Conservation (phyloP, 371 early-diverging fungal genomes). For the Amoeboradix gromovi region DNA sequence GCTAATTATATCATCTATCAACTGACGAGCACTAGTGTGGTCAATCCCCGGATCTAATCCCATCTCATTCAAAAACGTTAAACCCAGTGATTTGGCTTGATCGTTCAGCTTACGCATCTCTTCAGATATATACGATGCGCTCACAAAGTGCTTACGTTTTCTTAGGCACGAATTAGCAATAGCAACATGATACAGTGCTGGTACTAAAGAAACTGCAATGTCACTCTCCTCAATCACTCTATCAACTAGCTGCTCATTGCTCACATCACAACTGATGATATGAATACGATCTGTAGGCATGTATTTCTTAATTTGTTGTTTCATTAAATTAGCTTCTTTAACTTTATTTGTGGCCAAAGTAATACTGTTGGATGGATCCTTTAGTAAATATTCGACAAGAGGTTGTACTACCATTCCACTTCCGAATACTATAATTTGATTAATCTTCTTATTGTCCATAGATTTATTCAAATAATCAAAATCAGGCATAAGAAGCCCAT, state of each 20-base stretch:
- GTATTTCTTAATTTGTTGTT: background rate
- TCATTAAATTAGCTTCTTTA: conserved; percentile 1
- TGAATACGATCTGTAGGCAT: conserved; percentile 1
- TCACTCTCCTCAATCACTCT: conserved; percentile 23
- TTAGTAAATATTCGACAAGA: conserved; percentile 8
- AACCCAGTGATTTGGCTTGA: conserved; percentile 44
- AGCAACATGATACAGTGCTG: conserved; percentile 44
- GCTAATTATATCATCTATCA: conserved; percentile 54
- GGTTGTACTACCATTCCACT: conserved; percentile 39
- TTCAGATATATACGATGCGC: conserved; percentile 73
- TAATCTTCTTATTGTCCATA: background rate
- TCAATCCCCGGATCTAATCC: conserved; percentile 93
- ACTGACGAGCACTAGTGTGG: conserved; percentile 84
- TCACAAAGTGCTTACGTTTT: conserved; percentile 69
- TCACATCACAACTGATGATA: conserved; percentile 45
- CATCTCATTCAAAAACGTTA: conserved; percentile 79
- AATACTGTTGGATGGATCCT: background rate
- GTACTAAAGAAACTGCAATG: conserved; percentile 14
- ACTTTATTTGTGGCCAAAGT: background rate
- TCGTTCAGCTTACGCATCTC: conserved; percentile 49
- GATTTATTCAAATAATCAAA: conserved; percentile 1
- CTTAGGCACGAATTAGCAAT: conserved; percentile 30
- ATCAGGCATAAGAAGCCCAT: conserved; percentile 23
- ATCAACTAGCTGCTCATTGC: conserved; percentile 23
- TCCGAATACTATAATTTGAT: conserved; percentile 34